Evolutionary conservation across 1,139 yeast genomes (phyloP).

Genomic region (Yamadazyma triangularis): DNA sequence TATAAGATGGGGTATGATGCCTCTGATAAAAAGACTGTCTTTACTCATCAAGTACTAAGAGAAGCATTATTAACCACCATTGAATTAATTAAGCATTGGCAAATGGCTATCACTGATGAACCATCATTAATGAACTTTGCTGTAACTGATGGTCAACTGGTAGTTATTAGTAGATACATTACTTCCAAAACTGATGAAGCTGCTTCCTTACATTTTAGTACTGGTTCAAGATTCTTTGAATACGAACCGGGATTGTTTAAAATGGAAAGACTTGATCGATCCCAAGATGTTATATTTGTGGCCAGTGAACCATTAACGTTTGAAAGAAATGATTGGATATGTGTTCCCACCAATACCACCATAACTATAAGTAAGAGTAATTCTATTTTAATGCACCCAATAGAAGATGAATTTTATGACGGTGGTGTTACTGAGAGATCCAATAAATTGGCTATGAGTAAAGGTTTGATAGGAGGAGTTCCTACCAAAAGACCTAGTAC

Average conservation of each 20-base stretch:
- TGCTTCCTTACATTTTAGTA: slow-evolving; percentile 89
- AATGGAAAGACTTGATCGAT: slow-evolving; percentile 89
- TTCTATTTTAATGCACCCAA: slow-evolving; percentile 87
- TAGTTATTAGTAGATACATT: slow-evolving; percentile 83
- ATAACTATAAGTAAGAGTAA: slow-evolving; percentile 75
- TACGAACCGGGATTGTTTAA: slow-evolving; percentile 85
- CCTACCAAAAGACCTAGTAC: slow-evolving; percentile 22
- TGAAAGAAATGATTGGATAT: slow-evolving; percentile 96
- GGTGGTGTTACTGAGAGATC: slow-evolving; percentile 63
- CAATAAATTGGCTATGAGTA: slow-evolving; percentile 78
- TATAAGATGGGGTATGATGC: slow-evolving; percentile 77
- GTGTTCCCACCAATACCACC: slow-evolving; percentile 89
- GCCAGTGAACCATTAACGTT: slow-evolving; percentile 96
- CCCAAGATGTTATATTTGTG: slow-evolving; percentile 92
- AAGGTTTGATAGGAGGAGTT: slow-evolving; percentile 80
- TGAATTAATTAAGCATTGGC: slow-evolving; percentile 69
- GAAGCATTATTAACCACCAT: slow-evolving; percentile 72
- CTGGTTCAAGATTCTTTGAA: slow-evolving; percentile 89
- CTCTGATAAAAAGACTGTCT: slow-evolving; percentile 19
- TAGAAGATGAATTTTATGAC: slow-evolving; percentile 83
- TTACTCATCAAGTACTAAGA: slow-evolving; percentile 57
- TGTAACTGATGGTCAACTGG: slow-evolving; percentile 88
- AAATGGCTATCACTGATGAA: slow-evolving; percentile 42
- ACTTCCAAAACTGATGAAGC: slow-evolving; percentile 92
- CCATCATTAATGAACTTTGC: slow-evolving; percentile 93